Base-by-base conservation (phyloP, 805 yeast species). In the Kodamaea neixiangensis region DNA sequence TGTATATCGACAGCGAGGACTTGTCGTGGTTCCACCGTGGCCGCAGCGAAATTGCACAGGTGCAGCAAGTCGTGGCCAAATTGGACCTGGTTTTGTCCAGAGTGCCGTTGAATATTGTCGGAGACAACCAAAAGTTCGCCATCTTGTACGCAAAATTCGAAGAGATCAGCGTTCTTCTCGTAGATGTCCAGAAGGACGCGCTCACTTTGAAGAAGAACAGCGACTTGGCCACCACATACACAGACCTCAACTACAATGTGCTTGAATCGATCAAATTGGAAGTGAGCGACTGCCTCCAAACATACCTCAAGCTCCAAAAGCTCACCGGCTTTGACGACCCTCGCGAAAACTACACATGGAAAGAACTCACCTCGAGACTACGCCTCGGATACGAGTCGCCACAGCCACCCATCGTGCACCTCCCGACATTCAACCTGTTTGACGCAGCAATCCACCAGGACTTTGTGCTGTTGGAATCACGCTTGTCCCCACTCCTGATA, bases 401-500 rank as follows among this genome's bases (percentile, higher is more conserved):
- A 41, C 58, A 2, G 25, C 54, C 29, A 29, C 51, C 29, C 44
- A 39, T 35, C 46, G 49, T 31, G 53, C 64, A 7, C 13, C 51
- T 69, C n/a, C 75, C 73, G 3, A 68, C 72, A 2, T 69, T 67
- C 47, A 59, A 57, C 46, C 66, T 58, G 10, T 17, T 42, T 6
- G 75, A 70, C 50, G 67, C 63, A n/a, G 46, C 45, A 59, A 17
- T 80, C 9, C 76, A 77, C 58, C 63, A 68, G 7, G 72, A 73
- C 44, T 83, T 74, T 57, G 52, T 72, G 11, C 60, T 63, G 4
- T 61, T 83, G 39, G 75, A 73, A 41, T 65, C 69, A 14, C 66
- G 70, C 33, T 62, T 82, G 3, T 69, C 68, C 3, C 87, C 88
- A 0, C 69, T 84, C 15, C 75, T 73, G 39, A 83, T 79, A 5